These are phyloP conservation scores for Globisporangium solare DNA, from an alignment of 352 stramenopile genomes.

Conservation along the genomic window DNA sequence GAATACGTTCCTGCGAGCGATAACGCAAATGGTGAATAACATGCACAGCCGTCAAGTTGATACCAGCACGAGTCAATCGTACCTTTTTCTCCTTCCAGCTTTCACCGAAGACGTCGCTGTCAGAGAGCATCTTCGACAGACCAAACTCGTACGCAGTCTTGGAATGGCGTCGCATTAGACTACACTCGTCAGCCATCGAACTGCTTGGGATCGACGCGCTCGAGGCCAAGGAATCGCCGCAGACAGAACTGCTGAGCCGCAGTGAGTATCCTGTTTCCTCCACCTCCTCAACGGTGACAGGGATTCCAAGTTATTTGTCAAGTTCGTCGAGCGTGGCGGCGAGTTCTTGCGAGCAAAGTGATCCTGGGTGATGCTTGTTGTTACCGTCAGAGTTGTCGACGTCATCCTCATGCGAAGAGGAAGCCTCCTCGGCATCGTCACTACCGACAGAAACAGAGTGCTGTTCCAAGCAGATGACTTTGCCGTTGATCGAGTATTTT, in stretches of 20 bases:
- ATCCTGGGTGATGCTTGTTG: neutral
- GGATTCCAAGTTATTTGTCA: constrained; percentile 11
- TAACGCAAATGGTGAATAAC: neutral
- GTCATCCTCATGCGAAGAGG: constrained; percentile 1
- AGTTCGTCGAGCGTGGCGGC: constrained; percentile 3
- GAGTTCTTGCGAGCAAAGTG: neutral
- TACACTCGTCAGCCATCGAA: constrained; percentile 18
- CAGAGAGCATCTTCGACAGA: constrained; percentile 55
- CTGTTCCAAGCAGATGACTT: constrained; percentile 48
- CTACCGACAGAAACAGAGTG: neutral
- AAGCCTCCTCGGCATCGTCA: constrained; percentile 18
- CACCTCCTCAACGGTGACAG: neutral
- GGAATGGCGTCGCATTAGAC: constrained; percentile 51
- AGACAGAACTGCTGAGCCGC: neutral
- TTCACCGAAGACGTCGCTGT: constrained; percentile 86
- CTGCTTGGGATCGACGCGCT: constrained; percentile 3
- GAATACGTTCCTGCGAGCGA: constrained; percentile 66
- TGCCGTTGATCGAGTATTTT: constrained; percentile 59
- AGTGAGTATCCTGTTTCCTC: neutral
- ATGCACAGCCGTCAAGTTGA: neutral
- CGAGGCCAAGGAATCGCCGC: neutral
- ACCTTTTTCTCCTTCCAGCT: constrained; percentile 93
- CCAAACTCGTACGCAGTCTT: constrained; percentile 64
- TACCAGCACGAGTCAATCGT: neutral
- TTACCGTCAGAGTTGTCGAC: constrained; percentile 14